These are phyloP conservation scores for Penicillium sp. DNA, from an alignment of 2,329 filamentous ascomycete genomes.

Conservation along the genomic window DNA sequence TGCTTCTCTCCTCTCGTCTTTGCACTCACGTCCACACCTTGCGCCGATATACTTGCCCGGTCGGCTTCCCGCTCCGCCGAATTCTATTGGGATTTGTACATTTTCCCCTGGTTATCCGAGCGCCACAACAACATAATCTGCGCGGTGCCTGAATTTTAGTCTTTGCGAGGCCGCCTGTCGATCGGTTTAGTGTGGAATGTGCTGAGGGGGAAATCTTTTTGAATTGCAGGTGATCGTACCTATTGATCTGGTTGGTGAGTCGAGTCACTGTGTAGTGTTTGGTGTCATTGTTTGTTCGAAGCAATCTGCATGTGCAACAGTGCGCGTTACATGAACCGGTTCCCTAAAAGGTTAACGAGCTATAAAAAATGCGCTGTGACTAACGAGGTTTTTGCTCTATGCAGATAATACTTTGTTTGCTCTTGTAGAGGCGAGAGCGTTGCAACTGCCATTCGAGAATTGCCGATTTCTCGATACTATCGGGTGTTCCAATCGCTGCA, in stretches of 20 bases:
- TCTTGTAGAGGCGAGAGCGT: not conserved
- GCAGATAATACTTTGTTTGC: not conserved
- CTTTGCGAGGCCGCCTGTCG: not conserved
- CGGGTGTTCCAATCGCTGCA: not conserved
- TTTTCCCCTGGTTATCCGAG: not conserved
- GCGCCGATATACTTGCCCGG: not conserved
- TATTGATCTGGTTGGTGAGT: not conserved
- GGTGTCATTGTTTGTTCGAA: not conserved
- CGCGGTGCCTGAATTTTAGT: constrained; percentile 5
- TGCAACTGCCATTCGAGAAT: not conserved
- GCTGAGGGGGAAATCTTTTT: not conserved
- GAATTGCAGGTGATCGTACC: not conserved
- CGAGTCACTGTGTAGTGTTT: not conserved
- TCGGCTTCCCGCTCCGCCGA: not conserved
- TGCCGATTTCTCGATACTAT: not conserved
- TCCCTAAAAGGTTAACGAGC: not conserved
- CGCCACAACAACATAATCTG: constrained; percentile 5
- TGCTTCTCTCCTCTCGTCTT: not conserved
- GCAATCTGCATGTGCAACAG: not conserved
- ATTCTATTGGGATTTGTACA: not conserved
- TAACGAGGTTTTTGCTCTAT: not conserved
- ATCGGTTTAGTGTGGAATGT: constrained; percentile 11
- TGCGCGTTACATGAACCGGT: not conserved
- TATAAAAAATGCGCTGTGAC: not conserved
- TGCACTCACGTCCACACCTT: not conserved